Base-by-base conservation (phyloP, 257 asterid genomes). In the Cordia subcordata region DNA sequence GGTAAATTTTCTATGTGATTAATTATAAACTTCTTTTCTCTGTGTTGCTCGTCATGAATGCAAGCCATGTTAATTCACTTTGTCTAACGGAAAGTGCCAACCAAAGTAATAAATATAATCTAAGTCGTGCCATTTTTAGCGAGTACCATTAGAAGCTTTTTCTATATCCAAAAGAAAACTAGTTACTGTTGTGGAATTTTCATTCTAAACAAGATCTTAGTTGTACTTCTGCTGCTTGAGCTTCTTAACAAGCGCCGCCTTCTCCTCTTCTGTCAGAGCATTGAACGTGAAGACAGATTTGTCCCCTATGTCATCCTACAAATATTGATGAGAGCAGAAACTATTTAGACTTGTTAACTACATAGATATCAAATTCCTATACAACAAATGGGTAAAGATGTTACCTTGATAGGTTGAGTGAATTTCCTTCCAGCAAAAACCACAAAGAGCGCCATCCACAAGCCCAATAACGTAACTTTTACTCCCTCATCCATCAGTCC, bases 391-490 rank as follows among this genome's bases (percentile, higher is more conserved):
- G 47, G 53, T 63, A 22, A 63, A 39, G 35, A 27, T 27, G 37
- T 49, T 58, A 88, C 99, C 88, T 93, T 93, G 14, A 93, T 83
- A 37, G 97, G 90, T 61, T 93, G 99, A 52, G 77, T 84, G 81
- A 93, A 93, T 68, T 93, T 93, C 77, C 99, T 88, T 39, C 89
- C 97, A 1, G 99, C 96, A 60, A 93, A 88, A 63, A 88, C 80
- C 10, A 72, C 61, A 63, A 92, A 82, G 53, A 88, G 95, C 8
- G 82, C 80, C 95, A 82, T 82, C 99, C 99, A 92, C 55, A 77
- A 68, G 10, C 84, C 85, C 73, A 92, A 61, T 65, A 92, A 60
- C 51, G 71, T 39, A n/a, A 71, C 77, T 56, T 88, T 86, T 17
- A 80, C 76, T 54, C 86, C 85, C 44, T 82, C 96, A 64, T 84